These are phyloP conservation scores for Fusarium chuoi DNA, from an alignment of 2,329 filamentous ascomycete species.

Conservation along the genomic window DNA sequence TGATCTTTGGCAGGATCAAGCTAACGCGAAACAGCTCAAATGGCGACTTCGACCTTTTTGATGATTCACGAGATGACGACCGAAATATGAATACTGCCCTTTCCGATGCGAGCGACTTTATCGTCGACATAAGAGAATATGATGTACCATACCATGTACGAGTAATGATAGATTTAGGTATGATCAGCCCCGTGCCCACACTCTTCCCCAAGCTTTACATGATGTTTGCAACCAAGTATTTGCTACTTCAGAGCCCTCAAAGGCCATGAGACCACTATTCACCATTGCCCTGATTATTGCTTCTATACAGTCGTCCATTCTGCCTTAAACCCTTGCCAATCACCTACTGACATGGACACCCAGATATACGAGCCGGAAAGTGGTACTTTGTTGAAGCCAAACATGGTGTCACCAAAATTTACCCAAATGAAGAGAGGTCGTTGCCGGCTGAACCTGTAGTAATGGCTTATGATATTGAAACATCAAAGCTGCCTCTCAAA, in stretches of 20 bases:
- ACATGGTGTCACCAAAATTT: slow-evolving; percentile 86
- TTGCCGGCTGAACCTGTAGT: slow-evolving; percentile 96
- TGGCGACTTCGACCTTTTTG: slow-evolving; percentile 93
- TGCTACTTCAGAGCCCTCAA: slow-evolving; percentile 99
- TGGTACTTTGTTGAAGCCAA: slow-evolving; percentile 98
- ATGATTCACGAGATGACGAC: slow-evolving; percentile 84
- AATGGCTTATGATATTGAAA: slow-evolving; percentile 99
- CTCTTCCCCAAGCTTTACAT: slow-evolving; percentile 54
- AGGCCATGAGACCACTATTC: slow-evolving; percentile 96
- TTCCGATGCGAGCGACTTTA: slow-evolving; percentile 93
- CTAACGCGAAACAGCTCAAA: slow-evolving; percentile 62
- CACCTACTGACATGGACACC: slow-evolving; percentile 15
- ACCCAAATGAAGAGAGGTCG: slow-evolving; percentile 85
- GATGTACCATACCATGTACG: slow-evolving; percentile 99
- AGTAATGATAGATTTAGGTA: slow-evolving; percentile 94
- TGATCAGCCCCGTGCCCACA: slow-evolving; percentile 10
- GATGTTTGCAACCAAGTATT: slow-evolving; percentile 99
- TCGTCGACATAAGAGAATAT: slow-evolving; percentile 98
- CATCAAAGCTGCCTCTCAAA: slow-evolving; percentile 92
- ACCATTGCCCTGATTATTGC: slow-evolving; percentile 82
- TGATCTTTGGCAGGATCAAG: not conserved
- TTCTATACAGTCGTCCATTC: not conserved
- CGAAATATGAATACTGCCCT: slow-evolving; percentile 79
- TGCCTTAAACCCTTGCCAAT: not conserved
- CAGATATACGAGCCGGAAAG: slow-evolving; percentile 93